Conservation (phyloP, 352 stramenopile genomes). For the Phytophthora capsici region DNA sequence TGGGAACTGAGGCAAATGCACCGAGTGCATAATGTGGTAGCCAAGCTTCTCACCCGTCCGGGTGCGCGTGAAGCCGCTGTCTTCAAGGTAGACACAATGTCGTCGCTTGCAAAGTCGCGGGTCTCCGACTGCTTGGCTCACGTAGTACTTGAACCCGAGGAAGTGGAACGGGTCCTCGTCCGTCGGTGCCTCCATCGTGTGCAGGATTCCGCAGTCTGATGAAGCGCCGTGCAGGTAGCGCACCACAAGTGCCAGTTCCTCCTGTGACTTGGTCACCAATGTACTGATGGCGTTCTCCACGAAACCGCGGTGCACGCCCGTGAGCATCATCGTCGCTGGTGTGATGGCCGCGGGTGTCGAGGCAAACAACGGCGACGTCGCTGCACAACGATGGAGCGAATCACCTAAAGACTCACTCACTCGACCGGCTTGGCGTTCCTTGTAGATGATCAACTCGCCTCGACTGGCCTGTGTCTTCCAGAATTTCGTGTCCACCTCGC, state of each 20-base stretch:
- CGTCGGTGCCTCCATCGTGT: conserved; percentile 42
- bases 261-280: conserved; percentile 44
- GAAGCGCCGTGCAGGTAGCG: conserved; percentile 49
- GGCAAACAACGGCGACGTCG: conserved; percentile 41
- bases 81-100: conserved; percentile 55
- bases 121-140: conserved; percentile 41
- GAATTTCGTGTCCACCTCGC: conserved; percentile 37
- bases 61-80: conserved; percentile 46
- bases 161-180: conserved; percentile 50
- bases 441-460: conserved; percentile 44
- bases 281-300: conserved; percentile 45
- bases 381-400: conserved; percentile 28
- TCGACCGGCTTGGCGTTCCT: conserved; percentile 32
- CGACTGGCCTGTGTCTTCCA: conserved; percentile 49
- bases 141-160: conserved; percentile 58
- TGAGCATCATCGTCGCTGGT: conserved; percentile 41
- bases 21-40: conserved; percentile 55
- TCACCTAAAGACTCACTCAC: conserved; percentile 27
- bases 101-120: conserved; percentile 32
- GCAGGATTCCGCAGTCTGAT: conserved; percentile 46
- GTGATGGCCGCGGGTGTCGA: conserved; percentile 39
- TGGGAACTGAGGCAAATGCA: conserved; percentile 43
- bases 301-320: conserved; percentile 39
- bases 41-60: conserved; percentile 46
- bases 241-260: conserved; percentile 62